Conservation (phyloP, 345 rosid species). For the Fremontodendron californicum region DNA sequence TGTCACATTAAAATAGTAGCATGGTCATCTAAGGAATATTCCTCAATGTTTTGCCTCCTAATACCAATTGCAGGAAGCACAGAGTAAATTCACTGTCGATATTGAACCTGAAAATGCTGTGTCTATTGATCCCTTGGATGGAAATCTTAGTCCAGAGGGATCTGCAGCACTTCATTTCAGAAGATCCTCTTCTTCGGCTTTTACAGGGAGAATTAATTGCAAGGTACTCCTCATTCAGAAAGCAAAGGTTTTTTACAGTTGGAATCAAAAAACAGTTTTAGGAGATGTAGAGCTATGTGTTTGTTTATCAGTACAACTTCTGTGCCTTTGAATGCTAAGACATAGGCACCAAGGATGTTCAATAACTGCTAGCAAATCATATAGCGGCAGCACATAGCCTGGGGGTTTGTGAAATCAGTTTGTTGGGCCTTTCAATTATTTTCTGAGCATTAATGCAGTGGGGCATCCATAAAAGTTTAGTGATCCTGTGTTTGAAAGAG, state of each 20-base stretch:
- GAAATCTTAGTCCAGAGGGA: constrained; percentile 71
- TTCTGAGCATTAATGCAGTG: background rate
- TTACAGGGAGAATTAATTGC: constrained; percentile 69
- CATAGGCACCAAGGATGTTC: background rate
- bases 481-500: background rate
- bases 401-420: background rate
- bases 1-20: background rate
- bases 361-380: background rate
- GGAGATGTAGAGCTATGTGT: background rate
- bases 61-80: constrained; percentile 60
- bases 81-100: constrained; percentile 65
- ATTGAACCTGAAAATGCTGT: constrained; percentile 65
- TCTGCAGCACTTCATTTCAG: constrained; percentile 50
- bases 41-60: background rate
- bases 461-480: background rate
- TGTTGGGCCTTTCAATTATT: background rate
- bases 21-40: background rate
- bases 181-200: constrained; percentile 52
- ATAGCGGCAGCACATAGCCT: background rate
- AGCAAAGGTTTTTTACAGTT: background rate
- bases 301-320: background rate
- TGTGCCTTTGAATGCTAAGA: background rate
- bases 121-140: constrained; percentile 55
- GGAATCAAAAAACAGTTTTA: background rate
- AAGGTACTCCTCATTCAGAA: constrained; percentile 46